A percentile compares a stretch with the other conserved stretches of the same genome.
Evolutionary conservation across 805 yeast genomes (phyloP).

Genomic region (Candida xyloterini): DNA sequence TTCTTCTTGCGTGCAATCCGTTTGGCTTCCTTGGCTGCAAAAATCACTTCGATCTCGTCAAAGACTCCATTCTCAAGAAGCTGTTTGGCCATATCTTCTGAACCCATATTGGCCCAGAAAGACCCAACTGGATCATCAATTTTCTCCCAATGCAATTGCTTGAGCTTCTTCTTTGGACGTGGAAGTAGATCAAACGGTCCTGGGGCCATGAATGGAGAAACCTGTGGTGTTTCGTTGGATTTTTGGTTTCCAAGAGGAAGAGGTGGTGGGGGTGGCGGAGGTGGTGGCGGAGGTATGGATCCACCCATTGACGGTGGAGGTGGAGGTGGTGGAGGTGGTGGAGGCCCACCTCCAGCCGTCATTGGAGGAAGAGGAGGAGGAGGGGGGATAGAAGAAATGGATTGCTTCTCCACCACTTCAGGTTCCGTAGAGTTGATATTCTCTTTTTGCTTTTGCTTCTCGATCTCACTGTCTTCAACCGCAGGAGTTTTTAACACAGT

Average conservation of each 20-base stretch:
- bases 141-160: conserved; percentile 97
- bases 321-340: conserved; percentile 25
- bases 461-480: conserved; percentile 2
- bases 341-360: conserved; percentile 8
- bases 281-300: conserved; percentile 19
- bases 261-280: conserved; percentile 37
- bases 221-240: conserved; percentile 9
- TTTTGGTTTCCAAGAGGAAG: conserved; percentile 19
- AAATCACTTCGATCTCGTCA: conserved; percentile 78
- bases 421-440: background rate
- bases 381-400: background rate
- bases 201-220: conserved; percentile 26
- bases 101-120: conserved; percentile 74
- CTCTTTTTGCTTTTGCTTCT: background rate
- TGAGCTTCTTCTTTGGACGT: conserved; percentile 72
- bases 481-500: conserved; percentile 43
- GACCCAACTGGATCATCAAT: conserved; percentile 81
- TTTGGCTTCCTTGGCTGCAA: conserved; percentile 76
- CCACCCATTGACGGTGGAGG: conserved; percentile 23
- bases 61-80: conserved; percentile 75
- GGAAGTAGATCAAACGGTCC: conserved; percentile 51
- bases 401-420: background rate
- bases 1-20: conserved; percentile 45
- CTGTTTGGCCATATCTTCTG: conserved; percentile 56
- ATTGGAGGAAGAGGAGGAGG: conserved; percentile 28